phyloP scores from a whole-genome alignment of 2,329 filamentous ascomycete genomes.

The Emericellopsis cladophorae region DNA sequence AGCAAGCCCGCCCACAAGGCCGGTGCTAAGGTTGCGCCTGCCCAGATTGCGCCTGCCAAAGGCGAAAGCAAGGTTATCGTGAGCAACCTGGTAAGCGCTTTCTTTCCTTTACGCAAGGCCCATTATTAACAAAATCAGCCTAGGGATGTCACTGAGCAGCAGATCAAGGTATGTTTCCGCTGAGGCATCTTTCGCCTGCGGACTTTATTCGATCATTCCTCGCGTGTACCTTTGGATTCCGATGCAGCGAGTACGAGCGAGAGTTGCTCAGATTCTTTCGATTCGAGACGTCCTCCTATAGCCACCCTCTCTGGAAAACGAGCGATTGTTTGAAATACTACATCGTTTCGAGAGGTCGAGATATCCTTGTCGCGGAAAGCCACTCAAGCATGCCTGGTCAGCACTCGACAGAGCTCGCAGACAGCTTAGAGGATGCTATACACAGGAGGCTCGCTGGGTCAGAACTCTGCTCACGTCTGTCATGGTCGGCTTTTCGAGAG shows the following conservation, averaged over 20 bases:
- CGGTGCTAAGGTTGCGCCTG: slow-evolving; percentile 48
- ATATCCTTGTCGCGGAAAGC: slow-evolving; percentile 37
- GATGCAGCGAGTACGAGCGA: not conserved
- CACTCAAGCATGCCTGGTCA: slow-evolving; percentile 37
- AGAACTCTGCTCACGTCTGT: not conserved
- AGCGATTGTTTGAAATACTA: slow-evolving; percentile 16
- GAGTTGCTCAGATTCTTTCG: not conserved
- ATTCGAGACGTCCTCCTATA: slow-evolving; percentile 6
- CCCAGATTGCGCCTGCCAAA: slow-evolving; percentile 46
- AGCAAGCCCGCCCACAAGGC: slow-evolving; percentile 47
- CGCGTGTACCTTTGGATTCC: slow-evolving; percentile 13
- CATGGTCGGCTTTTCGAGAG: not conserved
- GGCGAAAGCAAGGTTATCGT: slow-evolving; percentile 95
- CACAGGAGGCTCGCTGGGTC: slow-evolving; percentile 6
- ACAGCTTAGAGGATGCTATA: slow-evolving; percentile 9
- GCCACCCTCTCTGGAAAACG: slow-evolving; percentile 8
- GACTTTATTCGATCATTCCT: slow-evolving; percentile 52
- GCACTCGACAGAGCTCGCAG: slow-evolving; percentile 20
- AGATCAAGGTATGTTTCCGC: slow-evolving; percentile 99
- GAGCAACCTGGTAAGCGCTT: slow-evolving; percentile 80
- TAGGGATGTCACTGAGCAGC: slow-evolving; percentile 86
- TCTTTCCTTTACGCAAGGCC: not conserved
- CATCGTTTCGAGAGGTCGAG: slow-evolving; percentile 42
- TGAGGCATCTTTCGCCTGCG: slow-evolving; percentile 56
- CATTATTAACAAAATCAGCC: slow-evolving; percentile 41